These are phyloP conservation scores for Paramecium pentaurelia DNA, from an alignment of 73 alveolate species.

Conservation along the genomic window DNA sequence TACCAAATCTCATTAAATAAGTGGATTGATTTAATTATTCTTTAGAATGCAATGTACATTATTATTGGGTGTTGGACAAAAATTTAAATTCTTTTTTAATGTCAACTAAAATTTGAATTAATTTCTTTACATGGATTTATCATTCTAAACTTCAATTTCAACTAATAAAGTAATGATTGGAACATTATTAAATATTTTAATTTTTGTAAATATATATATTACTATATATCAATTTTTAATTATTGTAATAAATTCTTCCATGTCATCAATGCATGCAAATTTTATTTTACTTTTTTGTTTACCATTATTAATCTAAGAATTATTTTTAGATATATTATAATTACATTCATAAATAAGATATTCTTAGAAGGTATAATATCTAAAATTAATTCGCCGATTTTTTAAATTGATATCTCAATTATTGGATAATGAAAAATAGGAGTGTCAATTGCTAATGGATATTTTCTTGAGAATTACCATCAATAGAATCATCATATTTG, in stretches of 20 bases:
- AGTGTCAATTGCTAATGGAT: neutral
- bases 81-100: neutral
- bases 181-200: neutral
- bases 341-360: constrained; percentile 8
- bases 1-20: constrained; percentile 33
- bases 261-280: neutral
- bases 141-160: neutral
- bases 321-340: neutral
- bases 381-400: neutral
- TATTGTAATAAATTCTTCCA: constrained; percentile 37
- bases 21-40: constrained; percentile 9
- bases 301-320: neutral
- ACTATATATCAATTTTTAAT: neutral
- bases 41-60: neutral
- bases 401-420: neutral
- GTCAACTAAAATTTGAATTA: neutral
- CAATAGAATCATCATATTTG: neutral
- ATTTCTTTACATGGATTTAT: neutral
- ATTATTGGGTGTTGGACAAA: neutral
- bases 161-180: constrained; percentile 5
- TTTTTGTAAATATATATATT: neutral
- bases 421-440: neutral
- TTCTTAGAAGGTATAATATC: constrained; percentile 4
- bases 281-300: neutral
- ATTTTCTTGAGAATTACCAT: neutral